A percentile compares a stretch with the other conserved stretches of the same genome.
Conservation (phyloP, 371 early-diverging fungal species). For the Basidiobolus meristosporus region DNA sequence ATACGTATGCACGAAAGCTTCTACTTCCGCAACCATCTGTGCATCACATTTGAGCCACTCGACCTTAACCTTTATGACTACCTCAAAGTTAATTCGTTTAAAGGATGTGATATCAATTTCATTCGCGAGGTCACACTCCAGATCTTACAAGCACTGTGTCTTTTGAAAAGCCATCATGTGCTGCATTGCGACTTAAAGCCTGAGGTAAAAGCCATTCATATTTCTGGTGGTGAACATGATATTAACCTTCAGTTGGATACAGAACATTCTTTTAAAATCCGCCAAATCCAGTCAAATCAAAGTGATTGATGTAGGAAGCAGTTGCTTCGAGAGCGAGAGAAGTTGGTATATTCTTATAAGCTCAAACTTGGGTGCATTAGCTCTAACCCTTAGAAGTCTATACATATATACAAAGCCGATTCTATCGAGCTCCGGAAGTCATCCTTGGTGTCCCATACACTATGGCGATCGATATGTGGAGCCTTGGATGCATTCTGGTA, state of each 20-base stretch:
- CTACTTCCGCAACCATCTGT: slow-evolving; percentile 83
- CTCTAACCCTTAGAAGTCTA: slow-evolving; percentile 49
- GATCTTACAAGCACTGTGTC: slow-evolving; percentile 58
- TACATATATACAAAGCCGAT: slow-evolving; percentile 94
- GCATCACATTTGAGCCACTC: slow-evolving; percentile 88
- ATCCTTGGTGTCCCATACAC: slow-evolving; percentile 78
- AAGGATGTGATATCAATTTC: slow-evolving; percentile 68
- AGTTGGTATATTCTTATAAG: no score
- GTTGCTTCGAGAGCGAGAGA: no score
- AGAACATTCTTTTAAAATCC: slow-evolving; percentile 59
- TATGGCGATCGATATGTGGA: slow-evolving; percentile 98
- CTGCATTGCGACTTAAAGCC: slow-evolving; percentile 98
- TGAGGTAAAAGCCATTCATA: no score
- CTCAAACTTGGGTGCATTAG: no score
- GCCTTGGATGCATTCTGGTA: slow-evolving; percentile 93
- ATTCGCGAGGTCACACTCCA: slow-evolving; percentile 70
- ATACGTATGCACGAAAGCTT: slow-evolving; percentile 83
- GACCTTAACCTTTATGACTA: slow-evolving; percentile 94
- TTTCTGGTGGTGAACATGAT: no score
- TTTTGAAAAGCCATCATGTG: slow-evolving; percentile 57
- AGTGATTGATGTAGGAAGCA: slow-evolving; percentile 97
- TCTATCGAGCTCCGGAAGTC: slow-evolving; percentile 95
- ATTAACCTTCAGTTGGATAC: no score
- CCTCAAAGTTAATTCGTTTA: slow-evolving; percentile 81
- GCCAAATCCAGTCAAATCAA: slow-evolving; percentile 66